These are phyloP conservation scores for Aspergillus nomiae DNA, from an alignment of 2,329 filamentous ascomycete genomes.

Conservation along the genomic window DNA sequence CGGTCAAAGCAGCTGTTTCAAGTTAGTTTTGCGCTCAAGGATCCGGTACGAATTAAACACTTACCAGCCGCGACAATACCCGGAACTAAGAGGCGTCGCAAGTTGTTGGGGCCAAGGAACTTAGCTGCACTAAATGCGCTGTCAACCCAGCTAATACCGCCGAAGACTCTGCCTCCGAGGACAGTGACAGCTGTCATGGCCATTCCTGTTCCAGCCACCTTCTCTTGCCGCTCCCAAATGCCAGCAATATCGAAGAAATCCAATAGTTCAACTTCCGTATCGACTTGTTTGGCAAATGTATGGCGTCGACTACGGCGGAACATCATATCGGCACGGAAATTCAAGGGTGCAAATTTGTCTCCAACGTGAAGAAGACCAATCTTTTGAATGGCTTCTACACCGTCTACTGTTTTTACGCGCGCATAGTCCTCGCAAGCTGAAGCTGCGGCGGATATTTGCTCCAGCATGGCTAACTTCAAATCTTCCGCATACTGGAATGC, in stretches of 20 bases:
- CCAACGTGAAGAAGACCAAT: constrained; percentile 87
- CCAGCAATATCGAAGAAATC: constrained; percentile 91
- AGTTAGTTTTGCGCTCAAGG: constrained; percentile 33
- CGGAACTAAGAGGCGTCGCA: constrained; percentile 78
- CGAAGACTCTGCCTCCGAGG: constrained; percentile 77
- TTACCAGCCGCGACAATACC: constrained; percentile 77
- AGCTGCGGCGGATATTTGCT: constrained; percentile 80
- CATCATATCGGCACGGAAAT: constrained; percentile 91
- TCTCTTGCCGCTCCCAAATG: constrained; percentile 87
- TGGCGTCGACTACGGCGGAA: constrained; percentile 78
- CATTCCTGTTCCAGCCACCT: constrained; percentile 91
- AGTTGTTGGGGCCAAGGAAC: constrained; percentile 76
- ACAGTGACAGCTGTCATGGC: constrained; percentile 89
- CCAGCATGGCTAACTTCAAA: constrained; percentile 86
- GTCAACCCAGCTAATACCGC: constrained; percentile 86
- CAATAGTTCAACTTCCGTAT: constrained; percentile 82
- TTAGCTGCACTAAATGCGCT: constrained; percentile 80
- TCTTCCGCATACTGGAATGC: constrained; percentile 94
- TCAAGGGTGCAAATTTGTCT: constrained; percentile 80
- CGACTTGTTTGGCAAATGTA: constrained; percentile 77
- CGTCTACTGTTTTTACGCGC: constrained; percentile 72
- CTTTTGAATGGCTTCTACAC: constrained; percentile 85
- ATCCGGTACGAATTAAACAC: constrained; percentile 38
- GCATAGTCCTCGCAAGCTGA: constrained; percentile 81
- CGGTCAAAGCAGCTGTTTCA: constrained; percentile 66